phyloP scores from a whole-genome alignment of 305 asterid species.

The Andrographis paniculata region DNA sequence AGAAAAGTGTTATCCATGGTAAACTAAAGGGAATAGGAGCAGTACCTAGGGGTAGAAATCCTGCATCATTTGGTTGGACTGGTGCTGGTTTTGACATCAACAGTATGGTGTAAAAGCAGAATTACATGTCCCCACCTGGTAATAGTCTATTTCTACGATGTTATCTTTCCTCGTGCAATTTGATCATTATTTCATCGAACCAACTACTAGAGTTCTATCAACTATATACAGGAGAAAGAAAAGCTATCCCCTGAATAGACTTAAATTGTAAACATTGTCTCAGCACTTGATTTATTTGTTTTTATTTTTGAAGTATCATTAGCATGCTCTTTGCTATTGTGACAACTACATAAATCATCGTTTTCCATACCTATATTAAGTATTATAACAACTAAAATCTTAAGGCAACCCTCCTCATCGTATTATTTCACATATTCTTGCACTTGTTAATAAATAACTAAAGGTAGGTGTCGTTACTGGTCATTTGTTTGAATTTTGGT shows the following conservation, averaged over 20 bases:
- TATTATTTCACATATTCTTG: too few species aligned
- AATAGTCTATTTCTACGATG: constrained; percentile 9
- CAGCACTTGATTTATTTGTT: too few species aligned
- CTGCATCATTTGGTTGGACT: constrained; percentile 76
- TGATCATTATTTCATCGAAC: constrained; percentile 10
- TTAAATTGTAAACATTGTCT: too few species aligned
- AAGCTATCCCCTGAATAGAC: not conserved
- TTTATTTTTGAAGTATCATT: too few species aligned
- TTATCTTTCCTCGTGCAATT: constrained; percentile 3
- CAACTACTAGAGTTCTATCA: constrained; percentile 2
- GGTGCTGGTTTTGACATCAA: constrained; percentile 95
- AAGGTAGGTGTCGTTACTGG: too few species aligned
- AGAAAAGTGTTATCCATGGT: constrained; percentile 54
- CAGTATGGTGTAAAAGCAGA: constrained; percentile 47
- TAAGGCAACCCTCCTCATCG: too few species aligned
- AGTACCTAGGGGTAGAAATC: constrained; percentile 62
- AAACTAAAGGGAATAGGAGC: constrained; percentile 75
- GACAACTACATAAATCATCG: too few species aligned
- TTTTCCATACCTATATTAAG: too few species aligned
- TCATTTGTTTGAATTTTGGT: too few species aligned
- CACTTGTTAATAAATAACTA: too few species aligned
- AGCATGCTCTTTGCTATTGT: too few species aligned
- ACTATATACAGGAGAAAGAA: not conserved
- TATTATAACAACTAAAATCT: too few species aligned
- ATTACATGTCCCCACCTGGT: constrained; percentile 12